These are phyloP conservation scores for Phytopythium vexans DNA, from an alignment of 352 stramenopile genomes.

Conservation along the genomic window DNA sequence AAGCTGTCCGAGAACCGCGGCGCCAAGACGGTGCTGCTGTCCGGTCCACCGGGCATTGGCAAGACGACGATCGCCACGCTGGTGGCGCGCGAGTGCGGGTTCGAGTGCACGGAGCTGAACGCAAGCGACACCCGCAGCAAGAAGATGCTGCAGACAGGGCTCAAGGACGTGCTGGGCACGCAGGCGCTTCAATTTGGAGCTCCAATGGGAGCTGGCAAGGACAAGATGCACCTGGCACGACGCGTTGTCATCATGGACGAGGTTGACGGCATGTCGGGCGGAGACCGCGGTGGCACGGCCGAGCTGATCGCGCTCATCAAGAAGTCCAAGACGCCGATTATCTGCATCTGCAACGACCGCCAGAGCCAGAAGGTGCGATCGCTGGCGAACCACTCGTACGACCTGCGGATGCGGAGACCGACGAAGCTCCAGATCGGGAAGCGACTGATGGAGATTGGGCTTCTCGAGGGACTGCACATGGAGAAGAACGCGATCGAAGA, in stretches of 20 bases:
- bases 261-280: slow-evolving; percentile 98
- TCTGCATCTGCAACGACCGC: slow-evolving; percentile 99
- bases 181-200: slow-evolving; percentile 88
- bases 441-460: slow-evolving; percentile 89
- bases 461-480: slow-evolving; percentile 87
- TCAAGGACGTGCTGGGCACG: slow-evolving; percentile 93
- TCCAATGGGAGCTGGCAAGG: slow-evolving; percentile 26
- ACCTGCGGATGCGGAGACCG: slow-evolving; percentile 93
- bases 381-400: slow-evolving; percentile 97
- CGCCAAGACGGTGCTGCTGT: slow-evolving; percentile 94
- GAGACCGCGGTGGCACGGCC: slow-evolving; percentile 95
- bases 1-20: slow-evolving; percentile 87
- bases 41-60: slow-evolving; percentile 93
- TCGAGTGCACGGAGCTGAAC: slow-evolving; percentile 96
- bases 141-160: slow-evolving; percentile 89
- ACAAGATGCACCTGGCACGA: slow-evolving; percentile 68
- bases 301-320: slow-evolving; percentile 99
- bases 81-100: slow-evolving; percentile 88
- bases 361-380: slow-evolving; percentile 94
- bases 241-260: slow-evolving; percentile 99
- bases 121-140: slow-evolving; percentile 98
- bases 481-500: slow-evolving; percentile 97
- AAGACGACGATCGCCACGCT: slow-evolving; percentile 97
- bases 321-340: slow-evolving; percentile 97
- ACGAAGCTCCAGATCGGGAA: slow-evolving; percentile 93